Base-by-base conservation (phyloP, 805 yeast genomes). In the Ogataea minuta region DNA sequence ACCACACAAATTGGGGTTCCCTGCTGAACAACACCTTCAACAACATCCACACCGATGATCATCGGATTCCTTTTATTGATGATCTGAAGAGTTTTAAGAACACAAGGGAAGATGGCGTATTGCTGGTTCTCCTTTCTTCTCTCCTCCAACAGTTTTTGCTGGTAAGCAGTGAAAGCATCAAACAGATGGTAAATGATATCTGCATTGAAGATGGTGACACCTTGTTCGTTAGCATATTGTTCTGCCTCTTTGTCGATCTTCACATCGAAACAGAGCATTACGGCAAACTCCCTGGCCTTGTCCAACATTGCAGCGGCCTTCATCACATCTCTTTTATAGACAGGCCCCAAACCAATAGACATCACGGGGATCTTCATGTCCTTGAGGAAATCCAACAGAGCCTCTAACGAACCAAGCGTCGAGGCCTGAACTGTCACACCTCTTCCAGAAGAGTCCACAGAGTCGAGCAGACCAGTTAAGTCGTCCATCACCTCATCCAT, bases 401-500 rank as follows among this genome's bases (percentile, higher is more conserved):
- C 99, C 71, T 93, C 99, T 57, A 93, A 72, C 29, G 99, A 90
- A 75, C 99, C 99, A 59, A 93, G 77, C 14, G 99, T 93, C 5
- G 97, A 89, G 1, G 99, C 97, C 71, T 93, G 99, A 32, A 93
- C 99, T 54, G 89, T 87, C 40, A 93, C 99, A 78, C 99, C 99
- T 62, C 79, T 80, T 58, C 99, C 99, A 32, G 90, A 76, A 49
- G 85, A 80, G 66, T 95, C 99, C 47, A 93, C 96, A 46, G 95
- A 84, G 63, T 90, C 97, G 54, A 93, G 74, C 53, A 93, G 72
- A 30, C 96, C 96, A 29, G 97, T 88, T 62, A 93, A 74, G 64
- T 93, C 99, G 57, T 91, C 97, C 99, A 93, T 95, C 42, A 93
- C 97, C 43, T 91, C 97, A 62, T 93, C 98, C 95, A 85, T 84